Percentiles rank a stretch among this genome's conserved stretches.
Evolutionary conservation across 2,329 filamentous ascomycete genomes (phyloP).

Genomic region (Fusarium sp.): DNA sequence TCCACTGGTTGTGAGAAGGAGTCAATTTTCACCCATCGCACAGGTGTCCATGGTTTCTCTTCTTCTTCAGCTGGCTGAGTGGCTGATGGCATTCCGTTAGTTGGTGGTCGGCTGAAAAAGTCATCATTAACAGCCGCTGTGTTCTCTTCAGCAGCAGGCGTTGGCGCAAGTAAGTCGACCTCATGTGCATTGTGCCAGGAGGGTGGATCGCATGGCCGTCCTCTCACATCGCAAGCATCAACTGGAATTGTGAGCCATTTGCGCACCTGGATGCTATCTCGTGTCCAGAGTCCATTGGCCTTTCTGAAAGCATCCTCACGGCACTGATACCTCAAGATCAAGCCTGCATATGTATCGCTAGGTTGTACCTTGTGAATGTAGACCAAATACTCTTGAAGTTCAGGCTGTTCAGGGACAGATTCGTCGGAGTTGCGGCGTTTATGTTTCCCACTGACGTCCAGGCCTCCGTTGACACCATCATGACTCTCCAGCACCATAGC

Average conservation of each 20-base stretch:
- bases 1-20: slow-evolving; percentile 77
- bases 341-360: slow-evolving; percentile 88
- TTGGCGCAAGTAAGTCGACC: slow-evolving; percentile 64
- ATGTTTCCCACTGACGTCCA: slow-evolving; percentile 65
- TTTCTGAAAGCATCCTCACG: slow-evolving; percentile 84
- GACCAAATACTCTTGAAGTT: slow-evolving; percentile 80
- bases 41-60: slow-evolving; percentile 84
- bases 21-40: slow-evolving; percentile 88
- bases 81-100: slow-evolving; percentile 49
- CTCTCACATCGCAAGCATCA: slow-evolving; percentile 87
- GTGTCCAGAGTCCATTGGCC: slow-evolving; percentile 93
- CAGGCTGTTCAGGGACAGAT: slow-evolving; percentile 60
- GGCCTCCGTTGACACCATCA: slow-evolving; percentile 67
- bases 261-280: slow-evolving; percentile 87
- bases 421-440: slow-evolving; percentile 79
- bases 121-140: slow-evolving; percentile 49
- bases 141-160: slow-evolving; percentile 52
- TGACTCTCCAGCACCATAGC: slow-evolving; percentile 71
- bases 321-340: slow-evolving; percentile 91
- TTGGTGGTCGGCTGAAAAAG: slow-evolving; percentile 53
- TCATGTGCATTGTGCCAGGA: slow-evolving; percentile 52
- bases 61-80: slow-evolving; percentile 53
- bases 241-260: slow-evolving; percentile 87
- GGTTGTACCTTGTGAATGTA: slow-evolving; percentile 89
- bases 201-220: slow-evolving; percentile 72